phyloP scores from a whole-genome alignment of 2,329 filamentous ascomycete genomes.

The Thyridium curvatum region DNA sequence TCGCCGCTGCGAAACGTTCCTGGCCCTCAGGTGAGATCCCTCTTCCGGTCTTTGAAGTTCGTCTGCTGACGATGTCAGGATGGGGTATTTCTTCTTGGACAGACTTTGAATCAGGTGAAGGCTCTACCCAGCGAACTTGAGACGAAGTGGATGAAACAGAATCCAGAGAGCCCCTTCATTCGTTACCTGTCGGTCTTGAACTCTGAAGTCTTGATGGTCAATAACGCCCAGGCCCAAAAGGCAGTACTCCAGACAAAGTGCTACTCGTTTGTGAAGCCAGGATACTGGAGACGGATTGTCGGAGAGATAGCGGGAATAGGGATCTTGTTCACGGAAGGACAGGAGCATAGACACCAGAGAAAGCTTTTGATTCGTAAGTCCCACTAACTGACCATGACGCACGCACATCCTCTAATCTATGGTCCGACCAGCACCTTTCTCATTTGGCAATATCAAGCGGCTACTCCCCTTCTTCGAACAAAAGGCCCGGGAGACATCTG shows the following conservation, averaged over 20 bases:
- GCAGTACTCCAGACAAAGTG: slow-evolving; percentile 29
- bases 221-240: slow-evolving; percentile 25
- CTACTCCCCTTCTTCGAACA: slow-evolving; percentile 28
- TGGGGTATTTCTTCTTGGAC: slow-evolving; percentile 7
- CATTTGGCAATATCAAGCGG: slow-evolving; percentile 25
- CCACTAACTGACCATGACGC: too few species aligned
- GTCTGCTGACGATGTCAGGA: too few species aligned
- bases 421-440: slow-evolving; percentile 28
- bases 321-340: slow-evolving; percentile 28
- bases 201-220: slow-evolving; percentile 28
- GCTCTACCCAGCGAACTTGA: slow-evolving; percentile 6
- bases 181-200: slow-evolving; percentile 27
- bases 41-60: too few species aligned
- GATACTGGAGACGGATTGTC: slow-evolving; percentile 22
- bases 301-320: slow-evolving; percentile 27
- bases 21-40: too few species aligned
- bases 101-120: slow-evolving; percentile 6
- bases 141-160: slow-evolving; percentile 4
- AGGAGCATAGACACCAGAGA: slow-evolving; percentile 24
- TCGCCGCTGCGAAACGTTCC: too few species aligned
- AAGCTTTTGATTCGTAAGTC: too few species aligned
- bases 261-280: slow-evolving; percentile 30
- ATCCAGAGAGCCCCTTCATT: slow-evolving; percentile 22
- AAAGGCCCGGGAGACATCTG: slow-evolving; percentile 21
- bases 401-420: too few species aligned